Base-by-base conservation (phyloP, 768 basidiomycete genomes). In the Hebeloma cylindrosporum region DNA sequence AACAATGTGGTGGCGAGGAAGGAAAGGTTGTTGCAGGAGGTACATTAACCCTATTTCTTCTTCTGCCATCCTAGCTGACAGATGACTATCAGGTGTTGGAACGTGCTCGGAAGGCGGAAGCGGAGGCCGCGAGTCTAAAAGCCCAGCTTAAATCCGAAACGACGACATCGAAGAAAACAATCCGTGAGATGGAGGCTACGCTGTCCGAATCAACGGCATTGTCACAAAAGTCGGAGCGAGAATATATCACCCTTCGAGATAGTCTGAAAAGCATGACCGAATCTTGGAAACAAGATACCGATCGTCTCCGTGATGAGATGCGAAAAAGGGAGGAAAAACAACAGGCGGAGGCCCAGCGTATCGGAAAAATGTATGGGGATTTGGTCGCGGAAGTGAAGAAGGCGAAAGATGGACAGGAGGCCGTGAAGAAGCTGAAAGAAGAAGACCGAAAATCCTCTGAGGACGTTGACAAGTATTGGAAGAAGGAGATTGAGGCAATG, bases 1-100 rank as follows among this genome's bases (percentile, higher is more conserved):
- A 91, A 91, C 57, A 89, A 90, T 50, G 90, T 93, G 13, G 86
- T 94, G 17, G 80, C 88, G 21, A 73, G 92, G 47, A 93, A 93
- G 61, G 92, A 94, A 66, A 74, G 92, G 51, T 56, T 93, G 43
- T 64, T 92, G 50, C 92, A 93, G 66, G 92, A 94, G 73, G 87
- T 88, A 51, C 45, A 70, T 34, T 40, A 2, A 18, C 28, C 17
- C 9, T 4, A 11, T 20, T 26, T 33, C n/a, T 11, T 29, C 11
- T 23, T 34, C 46, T 17, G 48, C 23, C 4, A 17, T 22, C 17
- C 26, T 48, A 29, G 26, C 10, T 31, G 23, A 27, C 3, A 28
- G 4, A 11, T 7, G 16, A 1, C 21, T 8, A 3, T 7, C 39
- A 86, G 84, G 82, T 89, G 10, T 75, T 93, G 23, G 87, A 88